Percentiles rank a stretch among this genome's conserved stretches.
Evolutionary conservation across 768 basidiomycete species (phyloP).

Genomic region (Bullera alba): DNA sequence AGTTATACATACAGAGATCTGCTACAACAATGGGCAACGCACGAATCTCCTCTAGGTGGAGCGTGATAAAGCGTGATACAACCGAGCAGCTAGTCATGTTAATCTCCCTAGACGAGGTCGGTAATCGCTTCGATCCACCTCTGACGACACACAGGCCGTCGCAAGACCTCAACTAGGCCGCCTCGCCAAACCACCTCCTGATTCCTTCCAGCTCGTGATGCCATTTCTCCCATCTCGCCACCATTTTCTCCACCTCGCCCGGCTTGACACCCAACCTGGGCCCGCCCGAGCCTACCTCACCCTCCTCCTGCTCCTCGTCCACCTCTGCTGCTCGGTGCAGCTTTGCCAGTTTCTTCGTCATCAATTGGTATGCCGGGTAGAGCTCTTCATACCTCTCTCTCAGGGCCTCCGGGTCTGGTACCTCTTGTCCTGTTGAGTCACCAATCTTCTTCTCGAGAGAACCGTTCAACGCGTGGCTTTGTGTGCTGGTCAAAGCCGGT

Average conservation of each 20-base stretch:
- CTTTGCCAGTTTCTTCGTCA: constrained; percentile 20
- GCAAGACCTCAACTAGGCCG: no score
- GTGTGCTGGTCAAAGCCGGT: background rate
- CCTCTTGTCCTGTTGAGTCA: no score
- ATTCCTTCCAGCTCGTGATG: constrained; percentile 31
- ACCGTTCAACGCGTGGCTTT: background rate
- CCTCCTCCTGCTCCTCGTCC: constrained; percentile 5
- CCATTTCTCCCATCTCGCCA: constrained; percentile 30
- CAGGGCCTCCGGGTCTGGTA: constrained; percentile 17
- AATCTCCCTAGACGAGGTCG: no score
- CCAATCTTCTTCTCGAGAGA: background rate
- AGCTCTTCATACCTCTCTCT: constrained; percentile 36
- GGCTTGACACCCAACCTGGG: no score
- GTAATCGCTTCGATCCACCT: no score
- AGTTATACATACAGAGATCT: no score
- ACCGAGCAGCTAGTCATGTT: no score
- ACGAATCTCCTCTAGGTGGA: no score
- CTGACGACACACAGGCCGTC: no score
- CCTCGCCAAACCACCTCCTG: constrained; percentile 29
- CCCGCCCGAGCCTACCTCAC: no score
- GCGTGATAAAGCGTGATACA: no score
- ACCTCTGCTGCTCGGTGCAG: constrained; percentile 23
- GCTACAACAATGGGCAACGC: no score
- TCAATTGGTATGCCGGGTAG: constrained; percentile 26
- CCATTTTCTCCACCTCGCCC: constrained; percentile 24